A percentile compares a stretch with the other conserved stretches of the same genome.
Evolutionary conservation across 2,329 filamentous ascomycete genomes (phyloP).

Genomic region (Botrytis cinerea): DNA sequence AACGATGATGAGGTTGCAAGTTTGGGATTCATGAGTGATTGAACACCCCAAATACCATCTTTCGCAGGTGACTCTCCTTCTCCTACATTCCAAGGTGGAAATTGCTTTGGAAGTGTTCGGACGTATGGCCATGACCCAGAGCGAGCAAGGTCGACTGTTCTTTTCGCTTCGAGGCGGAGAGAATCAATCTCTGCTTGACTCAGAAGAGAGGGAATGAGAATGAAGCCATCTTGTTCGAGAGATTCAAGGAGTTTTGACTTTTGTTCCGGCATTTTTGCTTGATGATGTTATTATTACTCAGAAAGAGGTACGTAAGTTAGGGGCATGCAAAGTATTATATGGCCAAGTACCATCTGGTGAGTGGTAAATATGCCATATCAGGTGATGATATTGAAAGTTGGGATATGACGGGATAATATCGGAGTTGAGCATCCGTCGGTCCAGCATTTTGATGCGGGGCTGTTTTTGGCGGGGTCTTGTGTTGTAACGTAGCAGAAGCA

Average conservation of each 20-base stretch:
- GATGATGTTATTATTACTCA: background rate
- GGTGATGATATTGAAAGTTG: background rate
- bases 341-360: background rate
- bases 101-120: constrained; percentile 85
- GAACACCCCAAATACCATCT: constrained; percentile 83
- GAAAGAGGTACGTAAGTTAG: background rate
- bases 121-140: constrained; percentile 77
- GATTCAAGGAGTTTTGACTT: constrained; percentile 34
- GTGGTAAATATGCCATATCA: constrained; percentile 9
- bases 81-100: constrained; percentile 75
- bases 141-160: constrained; percentile 63
- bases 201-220: constrained; percentile 68
- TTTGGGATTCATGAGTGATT: constrained; percentile 77
- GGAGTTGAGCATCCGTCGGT: constrained; percentile 10
- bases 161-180: constrained; percentile 61
- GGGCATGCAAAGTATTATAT: constrained; percentile 2
- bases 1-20: constrained; percentile 65
- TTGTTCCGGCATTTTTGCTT: constrained; percentile 29
- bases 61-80: constrained; percentile 36
- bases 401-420: constrained; percentile 7
- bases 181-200: constrained; percentile 53
- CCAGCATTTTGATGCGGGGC: constrained; percentile 11
- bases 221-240: constrained; percentile 73
- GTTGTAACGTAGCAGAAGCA: constrained; percentile 12
- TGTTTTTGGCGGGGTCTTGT: constrained; percentile 6